These are phyloP conservation scores for Psilocybe azurescens DNA, from an alignment of 768 basidiomycete species.

Conservation along the genomic window DNA sequence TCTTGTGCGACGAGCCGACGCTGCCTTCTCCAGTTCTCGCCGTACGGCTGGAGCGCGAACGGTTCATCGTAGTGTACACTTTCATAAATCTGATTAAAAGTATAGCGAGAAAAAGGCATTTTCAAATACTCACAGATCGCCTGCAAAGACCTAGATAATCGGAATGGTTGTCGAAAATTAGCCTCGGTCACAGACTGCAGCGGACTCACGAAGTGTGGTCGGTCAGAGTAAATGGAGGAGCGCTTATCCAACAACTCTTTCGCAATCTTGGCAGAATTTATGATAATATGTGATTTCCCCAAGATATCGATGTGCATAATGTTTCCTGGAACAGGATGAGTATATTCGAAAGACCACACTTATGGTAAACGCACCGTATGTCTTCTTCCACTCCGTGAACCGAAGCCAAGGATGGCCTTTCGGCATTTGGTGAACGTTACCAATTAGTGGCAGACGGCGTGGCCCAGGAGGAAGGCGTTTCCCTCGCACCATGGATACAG, in stretches of 20 bases:
- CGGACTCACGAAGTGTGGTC: conserved; percentile 42
- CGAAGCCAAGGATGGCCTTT: conserved; percentile 23
- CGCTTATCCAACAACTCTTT: conserved; percentile 51
- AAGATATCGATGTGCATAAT: conserved; percentile 44
- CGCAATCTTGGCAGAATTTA: conserved; percentile 43
- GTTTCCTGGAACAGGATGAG: conserved; percentile 30
- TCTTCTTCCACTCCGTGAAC: conserved; percentile 24
- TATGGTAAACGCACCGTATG: conserved; percentile 17
- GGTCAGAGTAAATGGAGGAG: conserved; percentile 48
- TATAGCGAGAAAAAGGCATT: background rate
- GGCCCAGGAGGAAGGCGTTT: conserved; percentile 31
- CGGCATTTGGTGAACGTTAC: conserved; percentile 29
- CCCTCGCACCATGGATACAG: conserved; percentile 1
- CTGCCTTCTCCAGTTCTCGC: conserved; percentile 43
- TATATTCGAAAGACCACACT: background rate
- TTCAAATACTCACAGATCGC: conserved; percentile 17
- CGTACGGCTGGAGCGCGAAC: conserved; percentile 45
- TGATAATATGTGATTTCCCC: conserved; percentile 38
- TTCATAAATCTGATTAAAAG: background rate
- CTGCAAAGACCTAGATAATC: conserved; percentile 17
- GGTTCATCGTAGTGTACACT: conserved; percentile 44
- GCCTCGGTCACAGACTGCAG: background rate
- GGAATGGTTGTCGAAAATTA: background rate
- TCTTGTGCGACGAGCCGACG: conserved; percentile 32
- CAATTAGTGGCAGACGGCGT: conserved; percentile 24